phyloP scores from a whole-genome alignment of 352 stramenopile species.

The Phytophthora syringae region DNA sequence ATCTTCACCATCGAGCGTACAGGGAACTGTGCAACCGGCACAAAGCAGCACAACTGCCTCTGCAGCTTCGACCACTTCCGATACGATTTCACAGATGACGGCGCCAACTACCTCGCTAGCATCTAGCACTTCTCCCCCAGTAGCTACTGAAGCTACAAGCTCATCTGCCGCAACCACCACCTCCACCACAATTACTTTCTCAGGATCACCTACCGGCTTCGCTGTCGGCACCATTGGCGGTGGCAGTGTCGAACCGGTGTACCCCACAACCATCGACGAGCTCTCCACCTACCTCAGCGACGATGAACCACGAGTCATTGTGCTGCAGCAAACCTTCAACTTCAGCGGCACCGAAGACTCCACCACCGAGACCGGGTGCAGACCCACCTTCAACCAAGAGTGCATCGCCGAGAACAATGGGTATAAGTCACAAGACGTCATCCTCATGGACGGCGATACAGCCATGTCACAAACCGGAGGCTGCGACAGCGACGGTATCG shows the following conservation, averaged over 20 bases:
- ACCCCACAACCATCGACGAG: conserved; percentile 36
- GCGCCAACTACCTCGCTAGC: neutral
- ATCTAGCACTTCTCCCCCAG: neutral
- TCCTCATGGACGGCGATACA: conserved; percentile 37
- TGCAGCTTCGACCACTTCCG: neutral
- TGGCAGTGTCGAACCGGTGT: conserved; percentile 29
- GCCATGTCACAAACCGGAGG: conserved; percentile 48
- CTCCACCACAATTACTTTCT: neutral
- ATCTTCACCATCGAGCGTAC: neutral
- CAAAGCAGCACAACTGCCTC: neutral
- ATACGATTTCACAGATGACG: neutral
- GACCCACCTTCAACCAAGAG: conserved; percentile 29
- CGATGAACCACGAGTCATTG: conserved; percentile 38
- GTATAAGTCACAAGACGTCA: conserved; percentile 45
- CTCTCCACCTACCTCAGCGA: conserved; percentile 39
- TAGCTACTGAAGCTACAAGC: neutral
- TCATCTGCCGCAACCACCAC: neutral
- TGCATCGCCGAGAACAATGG: conserved; percentile 45
- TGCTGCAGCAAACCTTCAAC: conserved; percentile 46
- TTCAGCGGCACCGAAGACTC: conserved; percentile 42
- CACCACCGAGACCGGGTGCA: conserved; percentile 48
- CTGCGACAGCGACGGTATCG: conserved; percentile 33
- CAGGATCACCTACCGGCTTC: conserved; percentile 21
- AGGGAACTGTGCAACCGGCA: neutral
- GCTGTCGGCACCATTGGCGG: conserved; percentile 40